Evolutionary conservation across 257 asterid species (phyloP).

Genomic region (Rehmannia glutinosa): DNA sequence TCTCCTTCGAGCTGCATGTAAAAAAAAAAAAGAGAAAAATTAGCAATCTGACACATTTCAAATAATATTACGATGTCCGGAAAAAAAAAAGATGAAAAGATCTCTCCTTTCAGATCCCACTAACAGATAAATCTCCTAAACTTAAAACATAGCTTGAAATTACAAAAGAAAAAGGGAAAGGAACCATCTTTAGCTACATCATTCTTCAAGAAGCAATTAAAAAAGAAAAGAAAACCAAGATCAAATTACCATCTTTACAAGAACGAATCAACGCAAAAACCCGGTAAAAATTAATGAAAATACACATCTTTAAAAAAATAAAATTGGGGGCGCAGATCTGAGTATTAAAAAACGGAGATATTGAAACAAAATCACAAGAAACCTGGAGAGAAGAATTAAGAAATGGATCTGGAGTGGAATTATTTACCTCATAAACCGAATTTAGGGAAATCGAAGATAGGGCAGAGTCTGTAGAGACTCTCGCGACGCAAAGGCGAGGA

Average conservation of each 20-base stretch:
- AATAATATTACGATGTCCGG: not conserved
- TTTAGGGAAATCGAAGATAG: conserved; percentile 38
- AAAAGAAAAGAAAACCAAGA: not conserved
- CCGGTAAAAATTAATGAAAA: not conserved
- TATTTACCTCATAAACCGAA: conserved; percentile 74
- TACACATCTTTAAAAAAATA: not conserved
- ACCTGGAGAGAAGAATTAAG: not conserved
- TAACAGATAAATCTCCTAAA: not conserved
- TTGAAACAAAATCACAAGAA: not conserved
- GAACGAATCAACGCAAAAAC: not conserved
- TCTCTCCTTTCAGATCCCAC: conserved; percentile 10
- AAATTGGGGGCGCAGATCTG: conserved; percentile 33
- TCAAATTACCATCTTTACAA: not conserved
- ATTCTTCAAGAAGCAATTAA: not conserved
- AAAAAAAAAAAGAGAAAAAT: conserved; percentile 16
- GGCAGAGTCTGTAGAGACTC: conserved; percentile 53
- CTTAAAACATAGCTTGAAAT: not conserved
- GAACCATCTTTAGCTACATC: not conserved
- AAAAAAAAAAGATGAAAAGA: not conserved
- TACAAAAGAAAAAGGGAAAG: not conserved
- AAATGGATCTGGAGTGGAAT: not conserved
- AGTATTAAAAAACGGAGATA: not conserved
- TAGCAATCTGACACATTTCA: conserved; percentile 5
- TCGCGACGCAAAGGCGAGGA: conserved; percentile 18
- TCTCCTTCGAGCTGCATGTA: conserved; percentile 96